Percentiles rank a stretch among this genome's conserved stretches.
Conservation (phyloP, 495 filamentous ascomycete species). For the Penicillium egyptiacum region DNA sequence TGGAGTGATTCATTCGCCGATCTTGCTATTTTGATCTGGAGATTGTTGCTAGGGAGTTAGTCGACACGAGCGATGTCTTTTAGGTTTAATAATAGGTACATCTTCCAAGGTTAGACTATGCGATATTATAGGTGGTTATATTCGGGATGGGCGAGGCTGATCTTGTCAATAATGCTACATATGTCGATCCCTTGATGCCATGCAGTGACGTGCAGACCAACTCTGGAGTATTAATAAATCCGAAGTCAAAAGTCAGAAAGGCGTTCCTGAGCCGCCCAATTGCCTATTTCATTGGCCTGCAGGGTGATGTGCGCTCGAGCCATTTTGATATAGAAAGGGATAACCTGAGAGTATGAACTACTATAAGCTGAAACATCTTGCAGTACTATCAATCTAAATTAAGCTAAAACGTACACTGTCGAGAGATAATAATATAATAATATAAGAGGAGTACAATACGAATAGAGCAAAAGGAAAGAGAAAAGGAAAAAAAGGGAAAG, state of each 20-base stretch:
- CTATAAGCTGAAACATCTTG: neutral
- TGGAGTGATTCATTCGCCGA: constrained; percentile 5
- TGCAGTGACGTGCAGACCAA: constrained; percentile 12
- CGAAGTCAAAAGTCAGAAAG: neutral
- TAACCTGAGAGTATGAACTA: neutral
- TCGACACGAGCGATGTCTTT: neutral
- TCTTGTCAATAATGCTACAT: neutral
- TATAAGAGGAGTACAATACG: neutral
- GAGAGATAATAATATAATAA: neutral
- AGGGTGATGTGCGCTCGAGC: constrained; percentile 10
- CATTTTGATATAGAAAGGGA: constrained; percentile 1
- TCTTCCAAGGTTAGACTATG: neutral
- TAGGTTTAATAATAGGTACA: neutral
- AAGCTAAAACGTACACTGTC: neutral
- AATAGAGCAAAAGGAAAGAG: neutral
- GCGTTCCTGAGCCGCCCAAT: constrained; percentile 4
- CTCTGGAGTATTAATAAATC: neutral
- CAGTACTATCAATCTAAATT: constrained; percentile 1
- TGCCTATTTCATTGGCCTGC: constrained; percentile 9
- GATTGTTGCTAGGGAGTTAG: constrained; percentile 11
- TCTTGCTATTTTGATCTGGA: constrained; percentile 12
- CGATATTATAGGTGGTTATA: neutral
- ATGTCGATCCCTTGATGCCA: constrained; percentile 5
- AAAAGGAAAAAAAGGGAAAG: constrained; percentile 2
- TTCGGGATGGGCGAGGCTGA: neutral